Evolutionary conservation across 257 asterid species (phyloP), one percentile per base, ranked within the genome.

Genomic region (Solanum peruvianum): DNA sequence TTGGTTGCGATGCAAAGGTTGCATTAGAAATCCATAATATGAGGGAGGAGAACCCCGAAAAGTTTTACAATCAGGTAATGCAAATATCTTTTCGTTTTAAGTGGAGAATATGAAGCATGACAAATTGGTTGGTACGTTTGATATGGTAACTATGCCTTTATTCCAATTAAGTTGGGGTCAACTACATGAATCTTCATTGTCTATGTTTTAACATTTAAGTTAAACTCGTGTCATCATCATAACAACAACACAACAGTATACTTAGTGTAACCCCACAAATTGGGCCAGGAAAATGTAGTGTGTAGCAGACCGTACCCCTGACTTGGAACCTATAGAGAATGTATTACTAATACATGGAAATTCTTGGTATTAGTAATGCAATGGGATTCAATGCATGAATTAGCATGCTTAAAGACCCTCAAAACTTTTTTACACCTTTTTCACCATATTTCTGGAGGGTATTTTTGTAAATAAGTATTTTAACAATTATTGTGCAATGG

Each of bases 1-100:
- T 97, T 88, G 99, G 99, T 86, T 97, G 99, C 37, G 99, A 97
- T 94, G 99, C 99, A 75, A 97, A 97, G 92, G 99, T 97, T 92
- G 99, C 99, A 89, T 88, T 97, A 89, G 99, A 97, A 87, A 95
- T 97, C 86, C 99, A 97, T 91, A 97, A 96, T 90, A 87, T 97
- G 89, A 94, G 99, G 90, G 99, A 97, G 92, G 99, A 97, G 93
- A 97, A 96, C 92, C 99, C 99, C 9, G 99, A 97, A 76, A 97
- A 97, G 92, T 97, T 97, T 91, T 97, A 93, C 92, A 96, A 96
- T 89, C 99, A 97, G 99, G 99, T 97, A 78, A 89, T 78, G 42
- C 29, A 80, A 7, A 80, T 45, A 80, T 47, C 67, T 80, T 80
- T 80, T 47, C 31, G 9, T 80, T 45, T 78, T 47, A 15, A 9